Evolutionary conservation across 306 rosid species (phyloP).

Genomic region (apple (Malus domestica)): DNA sequence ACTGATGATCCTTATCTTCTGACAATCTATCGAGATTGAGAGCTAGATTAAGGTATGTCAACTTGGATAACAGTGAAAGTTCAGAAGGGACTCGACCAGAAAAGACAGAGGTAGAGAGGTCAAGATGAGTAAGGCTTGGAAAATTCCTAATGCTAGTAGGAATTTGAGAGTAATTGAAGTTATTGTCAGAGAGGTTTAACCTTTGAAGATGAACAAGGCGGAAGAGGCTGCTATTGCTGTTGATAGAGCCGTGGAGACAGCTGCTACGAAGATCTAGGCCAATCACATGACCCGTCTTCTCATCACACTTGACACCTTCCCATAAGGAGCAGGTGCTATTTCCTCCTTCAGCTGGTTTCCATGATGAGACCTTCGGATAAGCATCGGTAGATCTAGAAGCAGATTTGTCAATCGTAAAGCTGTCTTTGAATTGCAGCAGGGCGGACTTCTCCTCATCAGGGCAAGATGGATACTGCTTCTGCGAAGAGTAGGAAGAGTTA

Average conservation of each 20-base stretch:
- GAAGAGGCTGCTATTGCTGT: conserved; percentile 7
- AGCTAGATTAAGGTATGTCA: neutral
- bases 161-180: conserved; percentile 13
- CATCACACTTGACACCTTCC: conserved; percentile 15
- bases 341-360: neutral
- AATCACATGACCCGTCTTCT: neutral
- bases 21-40: neutral
- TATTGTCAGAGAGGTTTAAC: conserved; percentile 1
- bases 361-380: neutral
- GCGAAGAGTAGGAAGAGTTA: neutral
- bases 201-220: conserved; percentile 6
- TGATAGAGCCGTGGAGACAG: conserved; percentile 12
- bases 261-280: conserved; percentile 13
- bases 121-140: neutral
- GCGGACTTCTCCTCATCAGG: neutral
- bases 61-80: neutral
- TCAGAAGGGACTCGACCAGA: conserved; percentile 7
- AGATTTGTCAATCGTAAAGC: neutral
- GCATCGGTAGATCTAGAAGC: neutral
- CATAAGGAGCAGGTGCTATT: conserved; percentile 1
- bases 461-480: neutral
- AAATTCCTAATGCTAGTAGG: neutral
- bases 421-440: conserved; percentile 4
- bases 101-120: neutral
- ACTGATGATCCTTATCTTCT: too few relatives aligned